Conservation (phyloP, 495 filamentous ascomycete genomes). For the Aspergillus bertholletiae region DNA sequence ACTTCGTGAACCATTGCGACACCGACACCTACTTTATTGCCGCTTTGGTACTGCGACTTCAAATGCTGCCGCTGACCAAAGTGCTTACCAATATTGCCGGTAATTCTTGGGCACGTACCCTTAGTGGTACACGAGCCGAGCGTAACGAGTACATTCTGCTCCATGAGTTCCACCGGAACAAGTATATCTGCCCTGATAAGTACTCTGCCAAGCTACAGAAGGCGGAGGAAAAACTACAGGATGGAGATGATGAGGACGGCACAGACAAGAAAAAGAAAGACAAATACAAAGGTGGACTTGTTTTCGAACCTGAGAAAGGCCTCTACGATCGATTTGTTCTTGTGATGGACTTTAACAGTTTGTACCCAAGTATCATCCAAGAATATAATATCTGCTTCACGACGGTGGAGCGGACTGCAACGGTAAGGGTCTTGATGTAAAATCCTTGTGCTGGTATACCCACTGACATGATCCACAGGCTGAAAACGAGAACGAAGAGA, state of each 20-base stretch:
- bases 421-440: slow-evolving; percentile 39
- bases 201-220: slow-evolving; percentile 67
- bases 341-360: slow-evolving; percentile 99
- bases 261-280: slow-evolving; percentile 97
- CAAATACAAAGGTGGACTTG: slow-evolving; percentile 96
- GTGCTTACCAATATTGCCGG: slow-evolving; percentile 94
- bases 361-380: slow-evolving; percentile 98
- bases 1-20: slow-evolving; percentile 89
- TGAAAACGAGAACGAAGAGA: slow-evolving; percentile 72
- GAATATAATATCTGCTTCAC: slow-evolving; percentile 99
- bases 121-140: slow-evolving; percentile 93
- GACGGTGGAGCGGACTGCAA: slow-evolving; percentile 74
- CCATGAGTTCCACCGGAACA: slow-evolving; percentile 92
- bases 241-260: slow-evolving; percentile 66
- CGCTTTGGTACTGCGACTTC: slow-evolving; percentile 78
- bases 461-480: slow-evolving; percentile 41
- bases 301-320: slow-evolving; percentile 96
- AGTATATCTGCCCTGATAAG: slow-evolving; percentile 97
- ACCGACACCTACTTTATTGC: slow-evolving; percentile 94
- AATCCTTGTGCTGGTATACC: slow-evolving; percentile 9
- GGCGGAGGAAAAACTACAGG: slow-evolving; percentile 58
- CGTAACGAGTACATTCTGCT: slow-evolving; percentile 99
- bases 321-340: slow-evolving; percentile 95
- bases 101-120: slow-evolving; percentile 95
- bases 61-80: slow-evolving; percentile 91